Evolutionary conservation across 169 alveolate genomes (phyloP).

Genomic region (Ichthyophthirius multifiliis): DNA sequence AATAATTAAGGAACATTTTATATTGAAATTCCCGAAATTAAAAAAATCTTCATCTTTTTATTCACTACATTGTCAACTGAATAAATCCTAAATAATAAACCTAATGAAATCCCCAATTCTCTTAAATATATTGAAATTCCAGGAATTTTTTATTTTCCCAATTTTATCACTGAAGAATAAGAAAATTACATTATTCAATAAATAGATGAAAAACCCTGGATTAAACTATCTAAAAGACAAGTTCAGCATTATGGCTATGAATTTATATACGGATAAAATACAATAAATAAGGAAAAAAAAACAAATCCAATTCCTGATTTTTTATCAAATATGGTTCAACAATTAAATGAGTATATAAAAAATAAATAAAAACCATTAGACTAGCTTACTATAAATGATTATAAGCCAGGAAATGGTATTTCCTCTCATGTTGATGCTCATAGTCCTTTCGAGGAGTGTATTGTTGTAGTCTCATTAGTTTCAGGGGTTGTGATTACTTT

Average conservation of each 20-base stretch:
- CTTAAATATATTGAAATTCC: slow-evolving; percentile 34
- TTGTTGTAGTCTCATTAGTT: slow-evolving; percentile 41
- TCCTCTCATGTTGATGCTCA: slow-evolving; percentile 78
- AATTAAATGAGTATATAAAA: slow-evolving; percentile 12
- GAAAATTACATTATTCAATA: slow-evolving; percentile 28
- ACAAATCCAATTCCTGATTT: slow-evolving; percentile 18
- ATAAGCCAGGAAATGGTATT: slow-evolving; percentile 61
- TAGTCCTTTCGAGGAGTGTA: slow-evolving; percentile 69
- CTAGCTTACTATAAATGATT: slow-evolving; percentile 16
- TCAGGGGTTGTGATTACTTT: slow-evolving; percentile 62
- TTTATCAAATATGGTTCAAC: slow-evolving; percentile 9
- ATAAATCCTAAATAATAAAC: slow-evolving; percentile 4
- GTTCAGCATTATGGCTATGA: slow-evolving; percentile 81
- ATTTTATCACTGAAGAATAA: slow-evolving; percentile 55
- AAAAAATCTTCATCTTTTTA: slow-evolving; percentile 25
- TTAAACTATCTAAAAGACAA: slow-evolving; percentile 49
- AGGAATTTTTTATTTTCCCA: slow-evolving; percentile 53
- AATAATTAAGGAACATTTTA: slow-evolving; percentile 4
- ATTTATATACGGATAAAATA: too few relatives aligned
- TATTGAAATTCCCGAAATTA: slow-evolving; percentile 1
- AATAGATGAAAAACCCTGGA: slow-evolving; percentile 57
- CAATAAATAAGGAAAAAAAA: too few relatives aligned
- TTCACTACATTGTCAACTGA: not conserved
- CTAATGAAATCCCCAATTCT: slow-evolving; percentile 55
- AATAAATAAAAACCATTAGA: slow-evolving; percentile 7